A percentile compares a stretch with the other conserved stretches of the same genome.
These are phyloP conservation scores for Teunomyces stri DNA, from an alignment of 805 yeast species.

Conservation along the genomic window DNA sequence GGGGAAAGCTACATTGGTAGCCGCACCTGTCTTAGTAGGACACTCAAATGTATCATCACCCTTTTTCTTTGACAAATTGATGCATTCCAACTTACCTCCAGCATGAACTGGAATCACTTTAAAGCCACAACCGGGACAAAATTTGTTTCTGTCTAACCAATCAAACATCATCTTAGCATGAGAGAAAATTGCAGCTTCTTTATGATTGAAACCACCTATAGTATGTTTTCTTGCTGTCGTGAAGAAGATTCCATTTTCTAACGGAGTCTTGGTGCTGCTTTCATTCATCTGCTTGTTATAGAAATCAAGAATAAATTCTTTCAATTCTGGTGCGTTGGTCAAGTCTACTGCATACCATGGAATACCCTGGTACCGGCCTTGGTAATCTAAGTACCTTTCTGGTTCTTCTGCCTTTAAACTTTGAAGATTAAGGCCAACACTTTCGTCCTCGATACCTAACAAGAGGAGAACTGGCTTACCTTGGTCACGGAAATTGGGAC, in stretches of 20 bases:
- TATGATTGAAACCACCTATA: conserved; percentile 26
- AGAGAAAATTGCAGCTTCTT: conserved; percentile 67
- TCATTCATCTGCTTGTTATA: conserved; percentile 17
- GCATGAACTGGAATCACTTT: conserved; percentile 60
- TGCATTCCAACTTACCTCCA: conserved; percentile 61
- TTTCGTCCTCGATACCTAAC: conserved; percentile 46
- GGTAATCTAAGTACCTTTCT: conserved; percentile 40
- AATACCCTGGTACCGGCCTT: conserved; percentile 52
- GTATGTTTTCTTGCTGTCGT: conserved; percentile 36
- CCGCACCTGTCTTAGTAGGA: conserved; percentile 38
- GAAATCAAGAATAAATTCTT: conserved; percentile 30
- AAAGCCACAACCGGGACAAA: conserved; percentile 86
- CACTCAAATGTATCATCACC: conserved; percentile 23
- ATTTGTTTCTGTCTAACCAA: conserved; percentile 72
- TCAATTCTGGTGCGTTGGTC: conserved; percentile 41
- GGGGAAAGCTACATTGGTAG: conserved; percentile 84
- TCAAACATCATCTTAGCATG: conserved; percentile 83
- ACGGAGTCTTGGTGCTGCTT: background rate
- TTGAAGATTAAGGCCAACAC: conserved; percentile 38
- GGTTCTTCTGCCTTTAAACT: conserved; percentile 21
- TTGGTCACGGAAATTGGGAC: conserved; percentile 39
- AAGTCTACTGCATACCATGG: conserved; percentile 68
- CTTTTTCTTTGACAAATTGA: conserved; percentile 20
- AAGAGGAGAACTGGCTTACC: conserved; percentile 40
- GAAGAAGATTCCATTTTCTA: conserved; percentile 21